These are phyloP conservation scores for Barnettozyma siamensis DNA, from an alignment of 805 yeast species.

Conservation along the genomic window DNA sequence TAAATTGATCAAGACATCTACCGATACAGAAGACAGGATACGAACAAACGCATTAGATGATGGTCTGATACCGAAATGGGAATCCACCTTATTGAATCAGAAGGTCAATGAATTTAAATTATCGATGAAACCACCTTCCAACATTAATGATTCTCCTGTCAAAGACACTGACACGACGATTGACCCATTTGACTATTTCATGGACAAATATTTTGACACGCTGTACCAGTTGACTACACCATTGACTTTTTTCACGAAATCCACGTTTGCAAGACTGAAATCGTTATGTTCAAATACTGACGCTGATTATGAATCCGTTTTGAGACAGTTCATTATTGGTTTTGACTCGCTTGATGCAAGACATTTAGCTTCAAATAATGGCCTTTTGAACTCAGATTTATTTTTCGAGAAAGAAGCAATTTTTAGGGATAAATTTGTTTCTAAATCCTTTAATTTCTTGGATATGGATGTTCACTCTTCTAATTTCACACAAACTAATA, in stretches of 20 bases:
- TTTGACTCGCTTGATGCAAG: conserved; percentile 38
- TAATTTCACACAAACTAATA: conserved; percentile 23
- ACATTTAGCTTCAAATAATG: conserved; percentile 29
- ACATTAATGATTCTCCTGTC: conserved; percentile 14
- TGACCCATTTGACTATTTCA: conserved; percentile 26
- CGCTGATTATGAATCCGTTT: conserved; percentile 16
- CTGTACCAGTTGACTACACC: conserved; percentile 32
- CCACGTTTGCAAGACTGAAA: conserved; percentile 41
- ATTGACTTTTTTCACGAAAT: conserved; percentile 39
- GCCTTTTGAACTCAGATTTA: conserved; percentile 21
- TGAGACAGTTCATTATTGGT: conserved; percentile 30
- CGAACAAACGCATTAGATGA: background rate
- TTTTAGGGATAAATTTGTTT: conserved; percentile 24
- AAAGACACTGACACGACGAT: conserved; percentile 10
- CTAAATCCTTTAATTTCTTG: conserved; percentile 21
- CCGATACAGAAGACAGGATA: background rate
- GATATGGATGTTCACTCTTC: conserved; percentile 21
- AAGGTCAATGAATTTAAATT: conserved; percentile 15
- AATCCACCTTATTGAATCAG: background rate
- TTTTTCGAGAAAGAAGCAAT: conserved; percentile 25
- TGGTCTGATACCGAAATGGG: background rate
- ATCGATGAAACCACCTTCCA: conserved; percentile 24
- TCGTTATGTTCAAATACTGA: conserved; percentile 34
- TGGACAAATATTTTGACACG: conserved; percentile 30
- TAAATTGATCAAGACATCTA: conserved; percentile 23